phyloP scores from a whole-genome alignment of 2,329 filamentous ascomycete genomes.

The Capronia coronata region DNA sequence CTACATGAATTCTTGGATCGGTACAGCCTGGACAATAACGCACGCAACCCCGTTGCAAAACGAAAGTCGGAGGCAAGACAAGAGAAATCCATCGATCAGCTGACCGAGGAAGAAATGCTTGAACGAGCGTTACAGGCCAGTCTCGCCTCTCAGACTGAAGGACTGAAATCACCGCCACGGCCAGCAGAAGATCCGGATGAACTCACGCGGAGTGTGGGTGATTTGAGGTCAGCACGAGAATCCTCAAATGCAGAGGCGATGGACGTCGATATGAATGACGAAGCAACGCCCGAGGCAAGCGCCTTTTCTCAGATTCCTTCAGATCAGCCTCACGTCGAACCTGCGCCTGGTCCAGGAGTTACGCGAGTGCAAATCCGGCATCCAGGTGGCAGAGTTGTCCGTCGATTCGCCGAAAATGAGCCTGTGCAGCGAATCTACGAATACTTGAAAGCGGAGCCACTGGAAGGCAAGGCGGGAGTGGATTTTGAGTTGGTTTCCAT shows the following conservation, averaged over 20 bases:
- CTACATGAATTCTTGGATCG: slow-evolving; percentile 94
- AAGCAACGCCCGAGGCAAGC: slow-evolving; percentile 31
- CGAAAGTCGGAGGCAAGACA: slow-evolving; percentile 64
- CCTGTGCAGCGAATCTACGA: slow-evolving; percentile 80
- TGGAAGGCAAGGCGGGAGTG: slow-evolving; percentile 70
- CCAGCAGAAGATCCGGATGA: slow-evolving; percentile 73
- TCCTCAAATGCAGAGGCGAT: slow-evolving; percentile 36
- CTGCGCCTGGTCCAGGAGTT: slow-evolving; percentile 62
- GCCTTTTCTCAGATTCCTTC: slow-evolving; percentile 67
- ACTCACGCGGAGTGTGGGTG: slow-evolving; percentile 61
- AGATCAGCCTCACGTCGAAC: slow-evolving; percentile 69
- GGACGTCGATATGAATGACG: slow-evolving; percentile 36
- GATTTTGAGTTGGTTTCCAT: slow-evolving; percentile 84
- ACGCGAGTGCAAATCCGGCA: slow-evolving; percentile 92
- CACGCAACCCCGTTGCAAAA: slow-evolving; percentile 86
- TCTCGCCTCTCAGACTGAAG: slow-evolving; percentile 51
- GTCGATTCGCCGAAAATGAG: slow-evolving; percentile 73
- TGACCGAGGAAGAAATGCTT: slow-evolving; percentile 97
- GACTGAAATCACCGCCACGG: slow-evolving; percentile 25
- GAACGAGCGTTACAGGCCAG: slow-evolving; percentile 90
- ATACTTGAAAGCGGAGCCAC: slow-evolving; percentile 84
- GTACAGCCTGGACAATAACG: slow-evolving; percentile 80
- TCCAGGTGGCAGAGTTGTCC: slow-evolving; percentile 74
- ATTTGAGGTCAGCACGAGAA: slow-evolving; percentile 50
- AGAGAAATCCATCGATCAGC: slow-evolving; percentile 68